Conservation (phyloP, 306 rosid species). For the Vigna reflexopilosa region DNA sequence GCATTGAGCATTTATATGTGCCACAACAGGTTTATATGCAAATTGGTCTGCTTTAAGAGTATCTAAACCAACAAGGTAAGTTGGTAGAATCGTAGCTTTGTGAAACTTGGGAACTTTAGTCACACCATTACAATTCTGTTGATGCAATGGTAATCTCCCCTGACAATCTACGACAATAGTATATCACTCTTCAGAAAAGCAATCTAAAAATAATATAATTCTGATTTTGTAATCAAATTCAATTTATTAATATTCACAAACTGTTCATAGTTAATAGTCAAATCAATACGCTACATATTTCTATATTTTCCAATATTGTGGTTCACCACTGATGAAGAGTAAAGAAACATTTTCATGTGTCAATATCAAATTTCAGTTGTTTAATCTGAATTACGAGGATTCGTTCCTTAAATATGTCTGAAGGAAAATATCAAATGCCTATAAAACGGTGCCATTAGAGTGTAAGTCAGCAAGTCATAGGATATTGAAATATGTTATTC, state of each 20-base stretch:
- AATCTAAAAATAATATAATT: constrained; percentile 23
- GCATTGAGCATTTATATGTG: constrained; percentile 57
- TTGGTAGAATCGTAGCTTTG: constrained; percentile 60
- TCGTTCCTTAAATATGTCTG: no score
- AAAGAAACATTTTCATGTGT: constrained; percentile 8
- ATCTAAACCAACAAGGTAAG: constrained; percentile 80
- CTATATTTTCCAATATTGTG: not conserved
- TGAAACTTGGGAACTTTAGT: constrained; percentile 52
- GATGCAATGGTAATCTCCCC: constrained; percentile 50
- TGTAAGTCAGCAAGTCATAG: no score
- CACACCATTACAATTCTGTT: constrained; percentile 50
- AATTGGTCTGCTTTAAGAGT: constrained; percentile 66
- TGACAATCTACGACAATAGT: constrained; percentile 56
- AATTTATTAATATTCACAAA: constrained; percentile 14
- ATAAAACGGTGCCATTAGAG: no score
- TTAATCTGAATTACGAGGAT: not conserved
- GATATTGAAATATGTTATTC: no score
- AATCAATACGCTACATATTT: not conserved
- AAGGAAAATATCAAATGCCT: no score
- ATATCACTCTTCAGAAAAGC: constrained; percentile 29
- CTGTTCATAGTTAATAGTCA: constrained; percentile 18
- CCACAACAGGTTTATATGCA: constrained; percentile 60
- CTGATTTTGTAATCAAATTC: not conserved
- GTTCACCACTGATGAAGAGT: constrained; percentile 4
- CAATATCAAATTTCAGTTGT: not conserved